These are phyloP conservation scores for Glomus cerebriforme DNA, from an alignment of 192 early-diverging fungal species.

Conservation along the genomic window DNA sequence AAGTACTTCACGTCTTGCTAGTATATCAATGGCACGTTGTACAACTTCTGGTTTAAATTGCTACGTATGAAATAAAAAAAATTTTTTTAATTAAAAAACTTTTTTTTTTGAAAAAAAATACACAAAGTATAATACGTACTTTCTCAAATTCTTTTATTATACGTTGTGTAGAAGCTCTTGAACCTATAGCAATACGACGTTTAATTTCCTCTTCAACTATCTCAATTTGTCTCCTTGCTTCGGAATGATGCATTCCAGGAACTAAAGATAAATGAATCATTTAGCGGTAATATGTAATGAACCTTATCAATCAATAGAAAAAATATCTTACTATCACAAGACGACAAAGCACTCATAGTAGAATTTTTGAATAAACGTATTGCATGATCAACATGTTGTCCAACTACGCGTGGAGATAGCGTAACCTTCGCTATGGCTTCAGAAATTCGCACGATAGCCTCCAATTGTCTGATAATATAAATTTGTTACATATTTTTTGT, in stretches of 20 bases:
- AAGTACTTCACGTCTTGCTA: conserved; percentile 79
- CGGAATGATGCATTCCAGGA: conserved; percentile 77
- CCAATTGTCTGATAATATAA: conserved; percentile 81
- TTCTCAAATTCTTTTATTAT: conserved; percentile 53
- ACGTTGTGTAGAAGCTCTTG: conserved; percentile 58
- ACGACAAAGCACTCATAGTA: conserved; percentile 95
- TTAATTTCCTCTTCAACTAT: conserved; percentile 83
- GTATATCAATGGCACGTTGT: conserved; percentile 73
- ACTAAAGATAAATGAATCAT: conserved; percentile 41
- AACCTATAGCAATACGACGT: conserved; percentile 85
- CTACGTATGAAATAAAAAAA: conserved; percentile 1
- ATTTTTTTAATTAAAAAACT: conserved; percentile 11
- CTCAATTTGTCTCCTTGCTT: conserved; percentile 76
- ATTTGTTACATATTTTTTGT: too few species aligned
- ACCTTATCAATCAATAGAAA: background rate
- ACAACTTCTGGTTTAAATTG: conserved; percentile 61
- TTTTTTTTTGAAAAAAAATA: background rate
- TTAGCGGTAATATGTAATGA: conserved; percentile 1
- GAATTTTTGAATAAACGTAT: conserved; percentile 96
- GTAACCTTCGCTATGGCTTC: conserved; percentile 97
- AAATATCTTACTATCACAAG: conserved; percentile 66
- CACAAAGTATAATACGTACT: conserved; percentile 47
- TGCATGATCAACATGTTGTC: conserved; percentile 94
- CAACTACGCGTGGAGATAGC: conserved; percentile 80
- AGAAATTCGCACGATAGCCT: conserved; percentile 97